These are phyloP conservation scores for Podila clonocystis DNA, from an alignment of 192 early-diverging fungal species.

Conservation along the genomic window DNA sequence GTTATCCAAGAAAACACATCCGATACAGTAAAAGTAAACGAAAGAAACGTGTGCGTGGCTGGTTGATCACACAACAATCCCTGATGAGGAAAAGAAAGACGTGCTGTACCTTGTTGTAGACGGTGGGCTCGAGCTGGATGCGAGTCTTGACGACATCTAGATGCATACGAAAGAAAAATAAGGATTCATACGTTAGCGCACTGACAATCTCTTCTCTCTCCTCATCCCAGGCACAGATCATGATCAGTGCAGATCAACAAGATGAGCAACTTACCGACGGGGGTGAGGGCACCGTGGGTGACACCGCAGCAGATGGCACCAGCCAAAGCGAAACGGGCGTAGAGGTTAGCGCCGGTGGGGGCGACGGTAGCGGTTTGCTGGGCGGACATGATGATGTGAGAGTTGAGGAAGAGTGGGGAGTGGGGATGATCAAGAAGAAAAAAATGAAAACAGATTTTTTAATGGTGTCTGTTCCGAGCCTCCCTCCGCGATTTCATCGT, in stretches of 20 bases:
- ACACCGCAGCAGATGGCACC: slow-evolving; percentile 63
- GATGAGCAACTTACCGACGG: slow-evolving; percentile 10
- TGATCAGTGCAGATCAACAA: not conserved
- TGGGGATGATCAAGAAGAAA: not conserved
- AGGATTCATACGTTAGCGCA: not conserved
- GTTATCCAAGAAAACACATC: not conserved
- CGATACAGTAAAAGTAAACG: not conserved
- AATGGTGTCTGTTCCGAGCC: no score
- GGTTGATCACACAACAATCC: not conserved
- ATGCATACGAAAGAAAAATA: not conserved
- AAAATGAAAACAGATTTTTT: slow-evolving; percentile 1
- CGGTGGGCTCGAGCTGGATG: slow-evolving; percentile 72
- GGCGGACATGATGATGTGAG: slow-evolving; percentile 8
- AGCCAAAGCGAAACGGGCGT: slow-evolving; percentile 62
- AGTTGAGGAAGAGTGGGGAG: slow-evolving; percentile 4
- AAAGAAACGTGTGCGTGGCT: not conserved
- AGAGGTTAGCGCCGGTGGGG: slow-evolving; percentile 58
- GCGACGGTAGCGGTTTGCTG: not conserved
- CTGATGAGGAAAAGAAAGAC: not conserved
- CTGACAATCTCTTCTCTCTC: not conserved
- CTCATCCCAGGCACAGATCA: not conserved
- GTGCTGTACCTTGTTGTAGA: slow-evolving; percentile 69
- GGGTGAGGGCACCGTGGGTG: slow-evolving; percentile 62
- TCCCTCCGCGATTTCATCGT: no score
- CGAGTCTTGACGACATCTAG: slow-evolving; percentile 79